Conservation (phyloP, 805 yeast genomes). For the Hanseniaspora meyeri region DNA sequence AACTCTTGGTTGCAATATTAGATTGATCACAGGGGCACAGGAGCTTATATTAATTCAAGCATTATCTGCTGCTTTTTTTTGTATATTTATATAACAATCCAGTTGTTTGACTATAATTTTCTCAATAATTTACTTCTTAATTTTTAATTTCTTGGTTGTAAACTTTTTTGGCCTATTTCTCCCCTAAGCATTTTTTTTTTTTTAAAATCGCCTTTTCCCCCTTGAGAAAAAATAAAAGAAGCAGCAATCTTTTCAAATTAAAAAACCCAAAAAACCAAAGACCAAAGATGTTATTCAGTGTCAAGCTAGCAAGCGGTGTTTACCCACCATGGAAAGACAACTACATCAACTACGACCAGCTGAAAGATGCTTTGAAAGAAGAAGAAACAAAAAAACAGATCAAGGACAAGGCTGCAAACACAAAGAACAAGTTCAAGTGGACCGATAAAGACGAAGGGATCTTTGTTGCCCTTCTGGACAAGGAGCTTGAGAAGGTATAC, state of each 20-base stretch:
- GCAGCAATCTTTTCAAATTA: neutral
- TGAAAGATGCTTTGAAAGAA: slow-evolving; percentile 61
- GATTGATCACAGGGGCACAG: too few species aligned
- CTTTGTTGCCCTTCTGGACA: slow-evolving; percentile 56
- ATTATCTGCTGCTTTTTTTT: too few species aligned
- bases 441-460: slow-evolving; percentile 57
- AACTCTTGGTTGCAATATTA: too few species aligned
- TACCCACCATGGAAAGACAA: slow-evolving; percentile 79
- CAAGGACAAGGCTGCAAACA: slow-evolving; percentile 16
- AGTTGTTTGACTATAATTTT: too few species aligned
- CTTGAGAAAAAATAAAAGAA: too few species aligned
- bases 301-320: slow-evolving; percentile 64
- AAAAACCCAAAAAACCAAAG: neutral
- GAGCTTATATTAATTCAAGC: too few species aligned
- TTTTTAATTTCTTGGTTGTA: too few species aligned
- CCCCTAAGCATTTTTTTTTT: too few species aligned
- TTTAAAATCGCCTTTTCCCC: too few species aligned
- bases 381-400: slow-evolving; percentile 33
- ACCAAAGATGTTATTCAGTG: slow-evolving; percentile 65
- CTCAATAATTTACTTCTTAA: too few species aligned
- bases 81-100: too few species aligned
- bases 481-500: slow-evolving; percentile 65
- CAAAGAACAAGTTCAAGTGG: slow-evolving; percentile 32
- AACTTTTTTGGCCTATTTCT: too few species aligned
- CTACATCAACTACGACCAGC: slow-evolving; percentile 52